Conservation (phyloP, 768 basidiomycete genomes). For the Krasilnikovozyma curviuscula region DNA sequence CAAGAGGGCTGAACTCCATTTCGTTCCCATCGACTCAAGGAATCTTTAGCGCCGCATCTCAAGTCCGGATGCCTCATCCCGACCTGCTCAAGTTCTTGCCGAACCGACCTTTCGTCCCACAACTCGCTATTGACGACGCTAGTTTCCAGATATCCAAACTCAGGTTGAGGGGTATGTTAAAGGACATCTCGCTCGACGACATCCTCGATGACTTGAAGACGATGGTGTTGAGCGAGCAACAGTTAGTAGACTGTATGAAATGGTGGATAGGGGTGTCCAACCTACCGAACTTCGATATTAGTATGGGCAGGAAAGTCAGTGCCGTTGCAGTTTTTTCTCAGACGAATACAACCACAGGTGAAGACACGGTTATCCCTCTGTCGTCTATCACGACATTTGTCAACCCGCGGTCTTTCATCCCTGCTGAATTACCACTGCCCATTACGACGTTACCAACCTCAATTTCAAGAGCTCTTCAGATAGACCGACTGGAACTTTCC, state of each 20-base stretch:
- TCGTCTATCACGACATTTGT: constrained; percentile 51
- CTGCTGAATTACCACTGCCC: constrained; percentile 57
- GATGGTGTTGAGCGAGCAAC: constrained; percentile 47
- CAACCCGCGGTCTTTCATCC: constrained; percentile 46
- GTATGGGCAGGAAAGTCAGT: constrained; percentile 41
- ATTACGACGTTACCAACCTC: constrained; percentile 46
- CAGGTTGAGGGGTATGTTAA: constrained; percentile 44
- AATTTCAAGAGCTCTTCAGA: constrained; percentile 34
- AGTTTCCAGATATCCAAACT: constrained; percentile 43
- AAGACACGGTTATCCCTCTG: constrained; percentile 46
- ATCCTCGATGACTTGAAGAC: constrained; percentile 55
- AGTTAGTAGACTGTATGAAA: constrained; percentile 61
- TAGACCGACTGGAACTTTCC: constrained; percentile 22
- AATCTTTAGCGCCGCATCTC: constrained; percentile 37
- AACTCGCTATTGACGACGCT: constrained; percentile 39
- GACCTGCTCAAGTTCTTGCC: constrained; percentile 57
- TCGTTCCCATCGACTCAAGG: constrained; percentile 60
- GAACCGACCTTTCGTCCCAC: constrained; percentile 52
- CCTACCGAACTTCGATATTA: constrained; percentile 23
- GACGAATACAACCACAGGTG: constrained; percentile 17
- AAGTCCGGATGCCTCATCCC: constrained; percentile 55
- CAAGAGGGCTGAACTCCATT: constrained; percentile 33
- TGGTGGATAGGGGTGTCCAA: constrained; percentile 55
- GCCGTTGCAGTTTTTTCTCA: constrained; percentile 49
- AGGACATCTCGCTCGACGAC: constrained; percentile 58